Conservation (phyloP, 345 rosid genomes). For the Crucihimalaya himalaica region DNA sequence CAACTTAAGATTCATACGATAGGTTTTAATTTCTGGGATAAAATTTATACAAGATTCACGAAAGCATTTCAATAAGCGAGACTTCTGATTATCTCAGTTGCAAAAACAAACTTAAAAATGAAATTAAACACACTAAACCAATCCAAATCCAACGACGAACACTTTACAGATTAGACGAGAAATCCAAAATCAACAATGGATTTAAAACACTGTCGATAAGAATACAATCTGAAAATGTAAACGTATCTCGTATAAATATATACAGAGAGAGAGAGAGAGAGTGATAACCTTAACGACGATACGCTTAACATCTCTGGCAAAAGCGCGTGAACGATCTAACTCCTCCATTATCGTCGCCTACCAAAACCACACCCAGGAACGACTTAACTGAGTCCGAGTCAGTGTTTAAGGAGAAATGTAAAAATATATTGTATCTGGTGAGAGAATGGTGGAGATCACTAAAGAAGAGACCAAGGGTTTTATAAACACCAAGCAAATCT, state of each 20-base stretch:
- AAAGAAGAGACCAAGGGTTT: slow-evolving; percentile 31
- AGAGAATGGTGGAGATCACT: slow-evolving; percentile 28
- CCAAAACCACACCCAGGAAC: slow-evolving; percentile 21
- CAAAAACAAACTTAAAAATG: neutral
- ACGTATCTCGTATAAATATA: neutral
- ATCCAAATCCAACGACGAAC: slow-evolving; percentile 20
- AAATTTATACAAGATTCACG: slow-evolving; percentile 24
- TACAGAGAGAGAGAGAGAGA: neutral
- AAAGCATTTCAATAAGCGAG: neutral
- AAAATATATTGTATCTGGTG: slow-evolving; percentile 32
- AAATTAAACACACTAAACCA: slow-evolving; percentile 21
- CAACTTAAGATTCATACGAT: slow-evolving; percentile 18
- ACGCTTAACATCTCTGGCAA: slow-evolving; percentile 87
- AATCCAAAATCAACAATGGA: neutral
- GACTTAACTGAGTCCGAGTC: slow-evolving; percentile 34
- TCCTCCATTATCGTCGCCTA: slow-evolving; percentile 35
- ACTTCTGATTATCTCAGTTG: neutral
- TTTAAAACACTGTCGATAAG: neutral
- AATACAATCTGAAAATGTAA: slow-evolving; percentile 28
- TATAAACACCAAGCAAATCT: slow-evolving; percentile 31
- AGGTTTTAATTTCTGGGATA: slow-evolving; percentile 3
- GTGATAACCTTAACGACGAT: slow-evolving; percentile 83
- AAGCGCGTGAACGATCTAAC: slow-evolving; percentile 69
- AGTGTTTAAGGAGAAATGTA: neutral
- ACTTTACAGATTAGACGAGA: slow-evolving; percentile 32